These are phyloP conservation scores for Lonicera japonica DNA, from an alignment of 129 eudicot genomes.

Conservation along the genomic window DNA sequence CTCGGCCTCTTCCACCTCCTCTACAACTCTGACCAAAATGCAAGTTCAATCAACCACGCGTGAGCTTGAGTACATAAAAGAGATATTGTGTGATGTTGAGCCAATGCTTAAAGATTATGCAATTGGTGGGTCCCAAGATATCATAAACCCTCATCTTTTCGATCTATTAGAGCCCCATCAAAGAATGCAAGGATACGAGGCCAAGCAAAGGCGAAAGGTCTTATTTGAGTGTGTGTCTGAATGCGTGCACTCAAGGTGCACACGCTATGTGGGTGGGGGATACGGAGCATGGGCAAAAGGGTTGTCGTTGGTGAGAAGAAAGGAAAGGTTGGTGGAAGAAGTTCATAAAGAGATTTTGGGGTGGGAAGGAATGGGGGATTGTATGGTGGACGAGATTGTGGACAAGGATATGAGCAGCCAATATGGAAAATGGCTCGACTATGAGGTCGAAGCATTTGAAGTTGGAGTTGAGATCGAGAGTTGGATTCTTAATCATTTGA, in stretches of 20 bases:
- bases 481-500: slow-evolving; percentile 56
- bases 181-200: slow-evolving; percentile 15
- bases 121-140: slow-evolving; percentile 44
- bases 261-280: slow-evolving; percentile 31
- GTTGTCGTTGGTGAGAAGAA: slow-evolving; percentile 32
- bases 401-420: slow-evolving; percentile 82
- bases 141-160: slow-evolving; percentile 58
- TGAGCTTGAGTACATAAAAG: slow-evolving; percentile 62
- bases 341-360: slow-evolving; percentile 57
- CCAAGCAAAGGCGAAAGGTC: slow-evolving; percentile 37
- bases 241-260: slow-evolving; percentile 53
- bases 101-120: slow-evolving; percentile 58
- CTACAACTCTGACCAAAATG: background rate
- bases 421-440: slow-evolving; percentile 68
- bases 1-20: slow-evolving; percentile 73
- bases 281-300: slow-evolving; percentile 59
- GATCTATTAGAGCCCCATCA: slow-evolving; percentile 46
- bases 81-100: slow-evolving; percentile 45
- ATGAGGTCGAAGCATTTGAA: slow-evolving; percentile 51
- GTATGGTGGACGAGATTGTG: slow-evolving; percentile 89
- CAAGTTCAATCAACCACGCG: slow-evolving; percentile 26
- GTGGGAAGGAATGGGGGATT: slow-evolving; percentile 58
- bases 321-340: slow-evolving; percentile 55
- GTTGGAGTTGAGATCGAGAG: slow-evolving; percentile 66
- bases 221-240: slow-evolving; percentile 74